Base-by-base conservation (phyloP, 768 basidiomycete genomes). In the Hemileccinum impolitum region DNA sequence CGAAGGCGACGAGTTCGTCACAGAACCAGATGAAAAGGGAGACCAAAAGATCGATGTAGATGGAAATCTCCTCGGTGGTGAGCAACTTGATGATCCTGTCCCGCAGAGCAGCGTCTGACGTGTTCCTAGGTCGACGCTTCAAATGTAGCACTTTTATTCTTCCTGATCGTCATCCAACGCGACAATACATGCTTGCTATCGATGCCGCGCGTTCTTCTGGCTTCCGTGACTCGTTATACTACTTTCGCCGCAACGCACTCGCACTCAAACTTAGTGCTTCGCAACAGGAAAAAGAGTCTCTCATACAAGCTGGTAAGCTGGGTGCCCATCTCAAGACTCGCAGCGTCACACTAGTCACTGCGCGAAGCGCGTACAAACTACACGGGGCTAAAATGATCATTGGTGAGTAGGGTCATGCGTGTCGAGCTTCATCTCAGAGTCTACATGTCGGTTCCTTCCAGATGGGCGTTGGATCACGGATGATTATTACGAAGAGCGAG, bases 211-310 rank as follows among this genome's bases (percentile, higher is more conserved):
- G 95, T 23, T 90, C 91, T 9, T 94, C 92, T 17, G 96, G 96
- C 4, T 97, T 93, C 70, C 82, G 93, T 41, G 96, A 98, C 67
- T 97, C 96, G 9, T 73, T 98, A n/a, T 96, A 97, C 69, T 97
- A 97, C 69, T 94, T 97, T 70, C 87, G 96, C 3, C 81, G 93
- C 6, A 96, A 95, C 55, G 82, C 83, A 0, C 82, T 92, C 25
- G 87, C 95, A 14, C 76, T 94, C 74, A 98, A 98, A 68, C 78
- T 96, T 51, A 87, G 86, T 54, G 91, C 92, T 28, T 89, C 86
- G 0, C 87, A 92, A 50, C 77, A 80, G 15, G 96, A 98, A 70
- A 96, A 97, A 65, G 92, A 97, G 56, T 82, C 85, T 52, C 84
- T 98, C 58, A 96, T 99, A 59, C 79, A 83, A 36, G 81, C 81